Evolutionary conservation across 129 eudicot species (phyloP), one percentile per base, ranked within the genome.

Genomic region (Erigeron canadensis): DNA sequence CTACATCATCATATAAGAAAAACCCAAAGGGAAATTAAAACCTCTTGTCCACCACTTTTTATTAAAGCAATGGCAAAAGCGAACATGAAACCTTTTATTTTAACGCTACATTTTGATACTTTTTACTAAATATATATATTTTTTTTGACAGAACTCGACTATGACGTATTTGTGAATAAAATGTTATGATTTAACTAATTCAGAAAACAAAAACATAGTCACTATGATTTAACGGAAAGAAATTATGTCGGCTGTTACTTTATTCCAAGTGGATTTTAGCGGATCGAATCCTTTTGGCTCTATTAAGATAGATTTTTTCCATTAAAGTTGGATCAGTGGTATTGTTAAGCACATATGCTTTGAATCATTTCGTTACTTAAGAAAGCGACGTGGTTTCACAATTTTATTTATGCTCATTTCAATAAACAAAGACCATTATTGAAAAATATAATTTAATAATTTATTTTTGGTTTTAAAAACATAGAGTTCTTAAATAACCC

Each of bases 341-440:
- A 53, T 70, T 15, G 64, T 70, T 70, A 16, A 70, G 40, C 74
- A 70, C 61, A 48, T 50, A 9, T 53, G 38, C 55, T 39, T 10
- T 47, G 10, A 69, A 51, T 69, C 38, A 55, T 54, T 70, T 70
- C 38, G 54, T 55, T 54, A 28, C 34, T 28, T 28, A 70, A 1
- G 38, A 54, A 39, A 38, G 51, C 63, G 53, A 54, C 18, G 8
- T 19, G 53, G 37, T 13, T 40, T 15, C 65, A 70, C 13, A 56
- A 1, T 28, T 28, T 28, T 28, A 28, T 28, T 28, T 3, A 1
- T 28, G 3, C 11, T 13, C 39, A 39, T 54, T 70, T n/a, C 37
- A 39, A 38, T 69, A 16, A 4, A 10, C 8, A 17, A 5, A 34
- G 39, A 10, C 16, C 51, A 19, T 16, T 68, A 40, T 17, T 65